A percentile compares a stretch with the other conserved stretches of the same genome.
phyloP scores from a whole-genome alignment of 2,329 filamentous ascomycete genomes.

The Cytospora paraplurivora region DNA sequence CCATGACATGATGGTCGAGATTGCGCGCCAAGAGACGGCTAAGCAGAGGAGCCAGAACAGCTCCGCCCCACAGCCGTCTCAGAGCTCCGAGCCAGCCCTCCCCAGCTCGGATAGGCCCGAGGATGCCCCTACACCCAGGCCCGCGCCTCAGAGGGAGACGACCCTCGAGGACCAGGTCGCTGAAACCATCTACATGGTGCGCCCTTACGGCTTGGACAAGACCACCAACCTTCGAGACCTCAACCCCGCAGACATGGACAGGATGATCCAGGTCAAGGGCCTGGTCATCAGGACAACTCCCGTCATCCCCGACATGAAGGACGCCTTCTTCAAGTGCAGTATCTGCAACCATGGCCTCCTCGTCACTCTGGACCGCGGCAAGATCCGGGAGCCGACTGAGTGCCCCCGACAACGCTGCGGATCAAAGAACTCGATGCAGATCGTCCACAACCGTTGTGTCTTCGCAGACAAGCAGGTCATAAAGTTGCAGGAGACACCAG shows the following conservation, averaged over 20 bases:
- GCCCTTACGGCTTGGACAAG: conserved; percentile 85
- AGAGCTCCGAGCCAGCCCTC: conserved; percentile 74
- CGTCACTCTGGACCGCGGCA: conserved; percentile 90
- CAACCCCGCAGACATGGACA: conserved; percentile 94
- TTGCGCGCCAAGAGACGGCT: conserved; percentile 79
- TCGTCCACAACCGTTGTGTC: conserved; percentile 90
- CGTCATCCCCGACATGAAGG: conserved; percentile 98
- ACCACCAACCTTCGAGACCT: conserved; percentile 91
- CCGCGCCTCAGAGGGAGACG: conserved; percentile 49
- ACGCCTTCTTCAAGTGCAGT: conserved; percentile 95
- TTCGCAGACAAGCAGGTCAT: conserved; percentile 99
- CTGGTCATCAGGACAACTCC: conserved; percentile 94
- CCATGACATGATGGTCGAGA: conserved; percentile 89
- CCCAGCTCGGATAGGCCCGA: conserved; percentile 77
- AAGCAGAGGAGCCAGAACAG: conserved; percentile 65
- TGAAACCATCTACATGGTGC: conserved; percentile 77
- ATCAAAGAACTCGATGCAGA: conserved; percentile 94
- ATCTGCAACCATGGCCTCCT: conserved; percentile 89
- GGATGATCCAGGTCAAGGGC: conserved; percentile 91
- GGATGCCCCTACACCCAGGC: conserved; percentile 48
- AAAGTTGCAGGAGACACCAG: conserved; percentile 96
- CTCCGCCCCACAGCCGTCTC: conserved; percentile 51
- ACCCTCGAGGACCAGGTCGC: conserved; percentile 81
- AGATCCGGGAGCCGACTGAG: conserved; percentile 90
- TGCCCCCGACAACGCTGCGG: conserved; percentile 83